Evolutionary conservation across 768 basidiomycete genomes (phyloP).

Genomic region (Boletellus emodensis): DNA sequence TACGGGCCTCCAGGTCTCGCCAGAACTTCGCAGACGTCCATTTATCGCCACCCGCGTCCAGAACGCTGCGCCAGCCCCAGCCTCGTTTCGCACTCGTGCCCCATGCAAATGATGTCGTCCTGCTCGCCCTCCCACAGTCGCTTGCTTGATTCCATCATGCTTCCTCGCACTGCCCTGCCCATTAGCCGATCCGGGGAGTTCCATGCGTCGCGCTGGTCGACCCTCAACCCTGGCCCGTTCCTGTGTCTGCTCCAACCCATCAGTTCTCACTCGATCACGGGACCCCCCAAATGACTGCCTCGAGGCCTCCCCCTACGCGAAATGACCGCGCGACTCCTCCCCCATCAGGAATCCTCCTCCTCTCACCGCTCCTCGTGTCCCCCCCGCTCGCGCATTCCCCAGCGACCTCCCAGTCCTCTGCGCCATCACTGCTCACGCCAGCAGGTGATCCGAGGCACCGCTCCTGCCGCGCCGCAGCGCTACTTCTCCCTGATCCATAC

Average conservation of each 20-base stretch:
- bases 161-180: slow-evolving; percentile 2
- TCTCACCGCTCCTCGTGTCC: neutral
- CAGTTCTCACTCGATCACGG: slow-evolving; percentile 22
- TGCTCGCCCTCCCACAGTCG: no score
- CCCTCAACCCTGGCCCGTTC: slow-evolving; percentile 25
- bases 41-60: slow-evolving; percentile 12
- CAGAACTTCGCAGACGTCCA: slow-evolving; percentile 11
- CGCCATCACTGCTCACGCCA: neutral
- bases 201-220: neutral
- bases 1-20: neutral
- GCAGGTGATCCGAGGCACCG: slow-evolving; percentile 1
- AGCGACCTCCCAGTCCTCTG: no score
- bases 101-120: no score
- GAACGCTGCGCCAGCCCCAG: neutral
- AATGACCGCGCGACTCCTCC: slow-evolving; percentile 27
- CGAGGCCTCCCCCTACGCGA: slow-evolving; percentile 28
- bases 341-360: slow-evolving; percentile 10
- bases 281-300: slow-evolving; percentile 20
- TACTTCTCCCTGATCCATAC: neutral
- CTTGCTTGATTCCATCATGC: no score
- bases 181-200: slow-evolving; percentile 20
- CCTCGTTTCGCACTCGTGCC: no score
- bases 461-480: neutral
- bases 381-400: no score
- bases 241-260: slow-evolving; percentile 12